These are phyloP conservation scores for Viridothelium virens DNA, from an alignment of 495 filamentous ascomycete genomes.

Conservation along the genomic window DNA sequence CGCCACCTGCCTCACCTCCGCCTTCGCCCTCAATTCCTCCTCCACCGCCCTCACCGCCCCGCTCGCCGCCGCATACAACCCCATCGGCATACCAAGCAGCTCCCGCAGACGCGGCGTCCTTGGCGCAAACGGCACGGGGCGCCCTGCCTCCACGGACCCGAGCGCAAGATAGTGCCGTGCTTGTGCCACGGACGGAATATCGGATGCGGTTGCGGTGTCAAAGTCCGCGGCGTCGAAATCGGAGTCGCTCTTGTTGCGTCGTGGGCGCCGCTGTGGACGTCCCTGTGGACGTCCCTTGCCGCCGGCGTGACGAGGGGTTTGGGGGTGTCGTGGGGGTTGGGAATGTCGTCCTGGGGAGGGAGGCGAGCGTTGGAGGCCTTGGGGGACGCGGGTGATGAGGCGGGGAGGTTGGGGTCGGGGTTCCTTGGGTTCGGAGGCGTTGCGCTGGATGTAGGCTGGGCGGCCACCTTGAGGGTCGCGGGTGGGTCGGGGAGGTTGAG, in stretches of 20 bases:
- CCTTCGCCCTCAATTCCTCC: not conserved
- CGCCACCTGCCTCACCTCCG: not conserved
- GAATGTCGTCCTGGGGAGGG: no score
- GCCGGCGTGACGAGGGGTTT: not conserved
- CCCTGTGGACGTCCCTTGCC: not conserved
- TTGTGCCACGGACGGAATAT: not conserved
- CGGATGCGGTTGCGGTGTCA: not conserved
- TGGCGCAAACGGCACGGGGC: not conserved
- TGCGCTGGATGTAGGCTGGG: not conserved
- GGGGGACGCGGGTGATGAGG: not conserved
- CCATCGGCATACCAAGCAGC: not conserved
- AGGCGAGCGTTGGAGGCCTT: not conserved
- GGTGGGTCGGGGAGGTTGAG: not conserved
- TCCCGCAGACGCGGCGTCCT: not conserved
- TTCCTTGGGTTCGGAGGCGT: not conserved
- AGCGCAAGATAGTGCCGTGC: not conserved
- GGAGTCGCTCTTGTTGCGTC: not conserved
- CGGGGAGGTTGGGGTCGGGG: not conserved
- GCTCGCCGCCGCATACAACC: not conserved
- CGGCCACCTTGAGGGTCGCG: not conserved
- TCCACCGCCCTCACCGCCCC: not conserved
- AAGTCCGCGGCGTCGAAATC: constrained; percentile 1
- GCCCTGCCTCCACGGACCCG: not conserved
- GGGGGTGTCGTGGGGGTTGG: no score
- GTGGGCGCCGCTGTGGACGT: not conserved